Evolutionary conservation across 805 yeast genomes (phyloP).

Genomic region (Yarrowia divulgata): DNA sequence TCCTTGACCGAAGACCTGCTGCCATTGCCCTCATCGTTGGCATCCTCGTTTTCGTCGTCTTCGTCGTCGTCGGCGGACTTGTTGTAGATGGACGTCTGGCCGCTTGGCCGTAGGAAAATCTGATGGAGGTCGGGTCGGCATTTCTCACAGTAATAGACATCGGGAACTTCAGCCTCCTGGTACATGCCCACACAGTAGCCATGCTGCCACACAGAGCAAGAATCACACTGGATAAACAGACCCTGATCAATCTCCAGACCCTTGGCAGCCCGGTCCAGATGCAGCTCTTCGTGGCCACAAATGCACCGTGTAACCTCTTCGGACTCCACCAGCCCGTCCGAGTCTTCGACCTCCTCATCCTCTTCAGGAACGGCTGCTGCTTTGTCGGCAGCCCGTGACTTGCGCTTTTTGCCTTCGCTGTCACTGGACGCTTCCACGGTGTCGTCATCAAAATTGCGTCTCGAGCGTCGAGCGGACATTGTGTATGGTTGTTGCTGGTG

Average conservation of each 20-base stretch:
- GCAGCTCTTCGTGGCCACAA: slow-evolving; percentile 61
- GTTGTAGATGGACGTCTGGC: slow-evolving; percentile 58
- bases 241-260: slow-evolving; percentile 76
- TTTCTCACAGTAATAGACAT: slow-evolving; percentile 91
- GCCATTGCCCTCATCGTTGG: slow-evolving; percentile 41
- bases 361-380: slow-evolving; percentile 26
- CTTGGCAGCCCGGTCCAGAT: slow-evolving; percentile 47
- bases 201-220: slow-evolving; percentile 96
- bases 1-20: slow-evolving; percentile 28
- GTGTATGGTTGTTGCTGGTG: slow-evolving; percentile 33
- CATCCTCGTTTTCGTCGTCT: slow-evolving; percentile 47
- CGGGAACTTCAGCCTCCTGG: slow-evolving; percentile 80
- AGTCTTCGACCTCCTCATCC: slow-evolving; percentile 41
- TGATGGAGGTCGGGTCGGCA: slow-evolving; percentile 87
- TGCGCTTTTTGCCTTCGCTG: slow-evolving; percentile 36
- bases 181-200: slow-evolving; percentile 92
- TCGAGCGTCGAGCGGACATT: slow-evolving; percentile 37
- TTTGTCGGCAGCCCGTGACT: slow-evolving; percentile 29
- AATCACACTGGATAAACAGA: slow-evolving; percentile 93
- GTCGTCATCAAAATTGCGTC: slow-evolving; percentile 38
- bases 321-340: slow-evolving; percentile 40
- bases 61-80: slow-evolving; percentile 54
- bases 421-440: slow-evolving; percentile 38
- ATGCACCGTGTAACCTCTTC: slow-evolving; percentile 62
- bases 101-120: slow-evolving; percentile 57